phyloP scores from a whole-genome alignment of 306 rosid genomes.

The Trifolium repens region DNA sequence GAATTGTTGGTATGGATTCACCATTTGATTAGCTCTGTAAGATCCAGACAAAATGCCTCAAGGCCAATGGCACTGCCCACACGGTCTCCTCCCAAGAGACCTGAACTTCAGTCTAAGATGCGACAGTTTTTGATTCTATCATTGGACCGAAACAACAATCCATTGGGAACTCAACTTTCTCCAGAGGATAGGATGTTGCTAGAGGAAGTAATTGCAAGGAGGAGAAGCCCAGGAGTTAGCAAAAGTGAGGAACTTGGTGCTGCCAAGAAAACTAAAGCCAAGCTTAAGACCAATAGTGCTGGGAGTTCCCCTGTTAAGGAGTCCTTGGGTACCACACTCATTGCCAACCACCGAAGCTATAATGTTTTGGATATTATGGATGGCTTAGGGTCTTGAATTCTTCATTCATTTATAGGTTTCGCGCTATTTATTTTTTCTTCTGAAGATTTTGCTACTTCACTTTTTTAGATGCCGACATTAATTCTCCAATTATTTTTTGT shows the following conservation, averaged over 20 bases:
- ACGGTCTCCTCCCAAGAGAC: conserved; percentile 67
- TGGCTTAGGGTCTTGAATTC: conserved; percentile 49
- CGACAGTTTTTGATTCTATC: conserved; percentile 48
- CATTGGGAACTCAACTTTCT: conserved; percentile 50
- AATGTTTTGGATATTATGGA: conserved; percentile 65
- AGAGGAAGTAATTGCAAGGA: conserved; percentile 59
- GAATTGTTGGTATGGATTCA: conserved; percentile 79
- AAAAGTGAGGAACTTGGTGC: conserved; percentile 63
- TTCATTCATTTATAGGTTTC: background rate
- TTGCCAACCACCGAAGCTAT: conserved; percentile 30
- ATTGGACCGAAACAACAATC: conserved; percentile 36
- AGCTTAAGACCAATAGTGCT: conserved; percentile 55
- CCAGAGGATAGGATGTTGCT: conserved; percentile 61
- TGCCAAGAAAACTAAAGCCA: conserved; percentile 44
- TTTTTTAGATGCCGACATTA: conserved; percentile 2
- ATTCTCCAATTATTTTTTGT: conserved; percentile 24
- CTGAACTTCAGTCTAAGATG: conserved; percentile 66
- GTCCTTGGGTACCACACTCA: conserved; percentile 32
- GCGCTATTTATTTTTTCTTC: background rate
- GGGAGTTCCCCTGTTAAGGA: conserved; percentile 64
- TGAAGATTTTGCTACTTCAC: conserved; percentile 7
- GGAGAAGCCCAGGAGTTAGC: conserved; percentile 58
- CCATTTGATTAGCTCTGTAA: conserved; percentile 61
- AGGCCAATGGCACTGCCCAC: conserved; percentile 56
- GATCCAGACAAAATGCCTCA: conserved; percentile 57